phyloP scores from a whole-genome alignment of 208 protist species.

The Leishmania major region DNA sequence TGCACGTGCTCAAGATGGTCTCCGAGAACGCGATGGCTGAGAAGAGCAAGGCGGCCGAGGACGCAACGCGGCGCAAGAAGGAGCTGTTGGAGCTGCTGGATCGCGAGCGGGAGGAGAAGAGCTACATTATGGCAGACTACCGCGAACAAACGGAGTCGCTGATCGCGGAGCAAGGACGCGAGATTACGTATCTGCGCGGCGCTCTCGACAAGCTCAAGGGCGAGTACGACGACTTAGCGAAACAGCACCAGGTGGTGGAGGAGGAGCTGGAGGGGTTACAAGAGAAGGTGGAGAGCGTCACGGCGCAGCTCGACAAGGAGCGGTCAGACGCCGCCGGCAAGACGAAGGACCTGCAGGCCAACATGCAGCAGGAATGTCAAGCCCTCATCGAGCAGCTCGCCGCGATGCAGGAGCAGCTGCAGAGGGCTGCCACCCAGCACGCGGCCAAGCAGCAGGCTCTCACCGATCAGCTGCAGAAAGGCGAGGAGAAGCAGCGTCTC shows the following conservation, averaged over 20 bases:
- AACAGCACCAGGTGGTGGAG: constrained; percentile 42
- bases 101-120: constrained; percentile 85
- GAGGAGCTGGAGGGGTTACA: constrained; percentile 40
- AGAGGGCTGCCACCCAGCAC: constrained; percentile 36
- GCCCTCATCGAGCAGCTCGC: constrained; percentile 51
- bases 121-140: constrained; percentile 88
- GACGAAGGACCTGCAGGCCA: constrained; percentile 48
- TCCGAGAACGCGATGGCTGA: constrained; percentile 79
- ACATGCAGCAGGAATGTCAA: constrained; percentile 40
- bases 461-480: constrained; percentile 56
- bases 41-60: constrained; percentile 57
- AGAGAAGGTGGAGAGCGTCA: constrained; percentile 40
- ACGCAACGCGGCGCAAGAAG: constrained; percentile 65
- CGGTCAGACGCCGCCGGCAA: constrained; percentile 43
- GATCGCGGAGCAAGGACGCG: constrained; percentile 82
- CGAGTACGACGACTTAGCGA: constrained; percentile 46
- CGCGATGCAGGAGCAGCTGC: constrained; percentile 49
- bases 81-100: constrained; percentile 77
- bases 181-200: constrained; percentile 76
- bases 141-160: constrained; percentile 87
- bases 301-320: constrained; percentile 46
- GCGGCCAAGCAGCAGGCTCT: constrained; percentile 48
- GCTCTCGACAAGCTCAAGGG: constrained; percentile 55
- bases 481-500: constrained; percentile 42
- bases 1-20: constrained; percentile 73